phyloP scores from a whole-genome alignment of 305 asterid genomes.

The Fraxinus xanthoxyloides region DNA sequence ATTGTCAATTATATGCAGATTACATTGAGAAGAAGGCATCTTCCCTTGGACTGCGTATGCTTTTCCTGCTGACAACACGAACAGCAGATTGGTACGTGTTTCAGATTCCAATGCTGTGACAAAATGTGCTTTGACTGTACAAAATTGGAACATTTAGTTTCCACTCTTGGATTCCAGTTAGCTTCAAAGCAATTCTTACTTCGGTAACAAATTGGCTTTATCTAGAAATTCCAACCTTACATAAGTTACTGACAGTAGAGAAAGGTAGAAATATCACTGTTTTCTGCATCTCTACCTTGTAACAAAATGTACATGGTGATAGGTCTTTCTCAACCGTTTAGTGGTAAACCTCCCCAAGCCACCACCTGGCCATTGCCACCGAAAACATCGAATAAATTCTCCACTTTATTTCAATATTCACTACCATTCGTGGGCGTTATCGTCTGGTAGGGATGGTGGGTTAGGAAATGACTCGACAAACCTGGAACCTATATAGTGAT shows the following conservation, averaged over 20 bases:
- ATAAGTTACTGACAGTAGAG: neutral
- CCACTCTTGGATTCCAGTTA: neutral
- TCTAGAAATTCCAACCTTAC: neutral
- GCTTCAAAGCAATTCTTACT: neutral
- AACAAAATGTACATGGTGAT: neutral
- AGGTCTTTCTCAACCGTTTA: neutral
- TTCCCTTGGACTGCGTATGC: slow-evolving; percentile 62
- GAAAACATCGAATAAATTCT: neutral
- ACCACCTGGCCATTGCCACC: neutral
- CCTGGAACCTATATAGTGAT: neutral
- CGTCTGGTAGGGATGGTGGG: neutral
- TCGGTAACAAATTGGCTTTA: neutral
- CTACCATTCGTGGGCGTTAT: neutral
- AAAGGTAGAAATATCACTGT: neutral
- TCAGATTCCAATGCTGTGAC: neutral
- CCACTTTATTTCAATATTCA: neutral
- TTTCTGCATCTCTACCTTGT: neutral
- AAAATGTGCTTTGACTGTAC: slow-evolving; percentile 1
- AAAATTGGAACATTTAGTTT: slow-evolving; percentile 5
- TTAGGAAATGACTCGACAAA: neutral
- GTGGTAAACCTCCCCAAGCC: neutral
- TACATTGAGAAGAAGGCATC: slow-evolving; percentile 91
- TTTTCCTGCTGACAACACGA: slow-evolving; percentile 86
- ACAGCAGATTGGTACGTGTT: slow-evolving; percentile 85
- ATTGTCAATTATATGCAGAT: slow-evolving; percentile 44